These are phyloP conservation scores for Setomelanomma holmii DNA, from an alignment of 2,329 filamentous ascomycete species.

Conservation along the genomic window DNA sequence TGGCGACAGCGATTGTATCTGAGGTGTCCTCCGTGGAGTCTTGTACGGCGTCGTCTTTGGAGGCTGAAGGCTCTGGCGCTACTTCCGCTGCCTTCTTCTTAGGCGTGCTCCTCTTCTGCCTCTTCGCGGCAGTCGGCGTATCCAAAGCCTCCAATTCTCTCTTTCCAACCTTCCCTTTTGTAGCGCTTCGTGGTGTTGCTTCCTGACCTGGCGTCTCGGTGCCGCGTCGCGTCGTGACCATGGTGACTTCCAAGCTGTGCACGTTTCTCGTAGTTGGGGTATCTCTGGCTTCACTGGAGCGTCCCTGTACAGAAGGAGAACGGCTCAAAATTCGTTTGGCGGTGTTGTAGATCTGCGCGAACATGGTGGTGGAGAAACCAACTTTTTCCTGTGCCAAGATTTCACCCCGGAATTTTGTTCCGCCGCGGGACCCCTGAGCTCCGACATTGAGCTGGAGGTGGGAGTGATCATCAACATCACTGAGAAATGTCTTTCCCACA, in stretches of 20 bases:
- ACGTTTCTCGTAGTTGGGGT: constrained; percentile 17
- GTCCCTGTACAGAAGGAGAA: constrained; percentile 36
- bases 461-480: too few species aligned
- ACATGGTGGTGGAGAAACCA: constrained; percentile 33
- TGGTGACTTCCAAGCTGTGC: constrained; percentile 23
- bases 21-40: constrained; percentile 16
- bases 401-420: constrained; percentile 18
- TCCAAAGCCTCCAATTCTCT: constrained; percentile 37
- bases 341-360: constrained; percentile 38
- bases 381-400: constrained; percentile 36
- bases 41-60: constrained; percentile 9
- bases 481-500: constrained; percentile 32
- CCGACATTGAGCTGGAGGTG: too few species aligned
- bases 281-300: constrained; percentile 23
- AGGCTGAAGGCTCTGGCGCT: constrained; percentile 5
- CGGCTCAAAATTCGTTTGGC: constrained; percentile 40
- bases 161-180: constrained; percentile 33
- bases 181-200: constrained; percentile 35
- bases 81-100: constrained; percentile 21
- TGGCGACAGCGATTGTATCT: constrained; percentile 18
- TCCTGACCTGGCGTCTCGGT: constrained; percentile 33
- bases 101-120: constrained; percentile 30
- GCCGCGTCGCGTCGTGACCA: constrained; percentile 47
- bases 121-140: constrained; percentile 37
- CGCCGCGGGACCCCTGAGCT: constrained; percentile 28